Evolutionary conservation across 2,329 filamentous ascomycete species (phyloP), one percentile per base, ranked within the genome.

Genomic region (Blastomyces parvus): DNA sequence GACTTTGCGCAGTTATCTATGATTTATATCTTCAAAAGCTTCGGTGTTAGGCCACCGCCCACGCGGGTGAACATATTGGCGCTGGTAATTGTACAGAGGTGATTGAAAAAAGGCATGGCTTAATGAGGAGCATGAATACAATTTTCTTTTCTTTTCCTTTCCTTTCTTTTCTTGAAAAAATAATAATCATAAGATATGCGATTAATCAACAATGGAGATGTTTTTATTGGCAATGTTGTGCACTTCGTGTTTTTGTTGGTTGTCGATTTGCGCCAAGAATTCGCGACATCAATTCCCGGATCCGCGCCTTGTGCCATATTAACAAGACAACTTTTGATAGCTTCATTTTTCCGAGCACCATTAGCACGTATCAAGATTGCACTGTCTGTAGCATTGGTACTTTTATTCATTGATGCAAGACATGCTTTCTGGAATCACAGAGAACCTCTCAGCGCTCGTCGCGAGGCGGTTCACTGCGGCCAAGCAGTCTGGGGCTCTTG

Each of bases 401-500:
- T 0, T 38, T 14, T 27, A 9, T 13, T 11, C 19, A 57, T 17
- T 22, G 6, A n/a, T n/a, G 25, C 40, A 48, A 13, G 62, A 64
- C 36, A 77, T 77, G 75, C 70, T 74, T 65, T 67, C 76, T 55
- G 72, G 72, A 30, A 67, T 78, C 14, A 69, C 71, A 14, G 76
- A 78, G 63, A 69, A 61, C 33, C 70, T 78, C 11, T 67, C 74
- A 3, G 65, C 70, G 19, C 70, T 78, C 27, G 76, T 78, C 55
- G 66, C 70, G 17, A 70, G 68, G 40, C 73, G 72, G 22, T 78
- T 77, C 55, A 62, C 56, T 3, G 64, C 72, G 7, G 76, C 76
- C 30, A 75, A 73, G 67, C 74, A 77, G 50, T 68, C 69, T 4
- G 71, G 73, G 5, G 70, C 73, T 59, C 67, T 79, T 0, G 64